Evolutionary conservation across 257 asterid genomes (phyloP).

Genomic region (Fraxinus excelsior): DNA sequence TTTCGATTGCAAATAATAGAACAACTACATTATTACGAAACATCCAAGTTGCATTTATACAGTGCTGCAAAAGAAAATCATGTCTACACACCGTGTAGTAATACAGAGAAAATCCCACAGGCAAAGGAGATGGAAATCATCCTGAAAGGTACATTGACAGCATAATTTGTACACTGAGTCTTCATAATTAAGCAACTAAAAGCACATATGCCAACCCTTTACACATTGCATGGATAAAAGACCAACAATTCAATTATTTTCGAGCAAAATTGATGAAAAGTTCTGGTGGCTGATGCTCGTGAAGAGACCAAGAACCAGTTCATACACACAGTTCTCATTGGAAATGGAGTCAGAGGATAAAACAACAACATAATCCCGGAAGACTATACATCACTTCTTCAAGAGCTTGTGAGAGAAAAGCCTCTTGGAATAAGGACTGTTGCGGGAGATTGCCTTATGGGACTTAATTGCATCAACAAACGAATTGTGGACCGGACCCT

Average conservation of each 20-base stretch:
- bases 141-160: slow-evolving; percentile 26
- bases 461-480: slow-evolving; percentile 67
- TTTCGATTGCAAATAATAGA: background rate
- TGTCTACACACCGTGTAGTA: slow-evolving; percentile 18
- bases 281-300: too few species aligned
- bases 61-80: slow-evolving; percentile 17
- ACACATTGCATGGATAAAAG: slow-evolving; percentile 39
- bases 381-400: slow-evolving; percentile 42
- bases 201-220: slow-evolving; percentile 30
- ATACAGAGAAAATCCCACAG: slow-evolving; percentile 10
- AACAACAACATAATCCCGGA: slow-evolving; percentile 40
- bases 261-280: slow-evolving; percentile 28
- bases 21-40: background rate
- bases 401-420: slow-evolving; percentile 76
- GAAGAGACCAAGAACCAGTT: too few species aligned
- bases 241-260: slow-evolving; percentile 22
- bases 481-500: slow-evolving; percentile 59
- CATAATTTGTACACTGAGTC: slow-evolving; percentile 24
- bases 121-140: background rate
- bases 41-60: background rate
- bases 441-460: slow-evolving; percentile 66
- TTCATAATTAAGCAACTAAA: slow-evolving; percentile 23
- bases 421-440: slow-evolving; percentile 80
- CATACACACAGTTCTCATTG: too few species aligned
- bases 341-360: slow-evolving; percentile 1